phyloP scores from a whole-genome alignment of 805 yeast genomes.

The Candida fluviatilis region DNA sequence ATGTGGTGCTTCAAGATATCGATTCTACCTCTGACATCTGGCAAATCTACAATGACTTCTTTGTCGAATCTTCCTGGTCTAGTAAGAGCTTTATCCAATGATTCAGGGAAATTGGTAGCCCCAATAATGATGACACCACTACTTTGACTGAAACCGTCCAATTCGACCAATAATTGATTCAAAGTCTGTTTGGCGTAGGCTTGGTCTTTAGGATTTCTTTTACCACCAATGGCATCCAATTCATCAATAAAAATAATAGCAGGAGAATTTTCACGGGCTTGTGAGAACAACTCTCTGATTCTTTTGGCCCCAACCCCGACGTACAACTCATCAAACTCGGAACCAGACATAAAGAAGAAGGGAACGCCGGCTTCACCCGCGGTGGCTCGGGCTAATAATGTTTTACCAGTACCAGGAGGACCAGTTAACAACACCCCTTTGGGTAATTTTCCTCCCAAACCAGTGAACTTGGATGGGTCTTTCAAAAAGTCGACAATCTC shows the following conservation, averaged over 20 bases:
- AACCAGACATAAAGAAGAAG: conserved; percentile 96
- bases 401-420: conserved; percentile 99
- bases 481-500: conserved; percentile 97
- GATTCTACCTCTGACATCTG: conserved; percentile 96
- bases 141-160: conserved; percentile 92
- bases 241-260: conserved; percentile 97
- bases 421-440: conserved; percentile 96
- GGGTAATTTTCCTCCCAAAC: conserved; percentile 95
- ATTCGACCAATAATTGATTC: conserved; percentile 90
- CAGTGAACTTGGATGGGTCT: conserved; percentile 94
- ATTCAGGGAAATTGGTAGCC: conserved; percentile 97
- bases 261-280: conserved; percentile 93
- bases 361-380: conserved; percentile 99
- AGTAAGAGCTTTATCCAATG: conserved; percentile 92
- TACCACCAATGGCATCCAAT: conserved; percentile 97
- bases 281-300: conserved; percentile 87
- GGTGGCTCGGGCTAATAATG: conserved; percentile 92
- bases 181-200: conserved; percentile 97
- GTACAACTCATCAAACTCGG: conserved; percentile 95
- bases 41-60: conserved; percentile 89
- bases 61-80: conserved; percentile 99
- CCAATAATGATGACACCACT: conserved; percentile 94
- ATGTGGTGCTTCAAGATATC: conserved; percentile 90
- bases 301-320: conserved; percentile 99
- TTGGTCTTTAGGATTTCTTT: conserved; percentile 95